Percentiles rank a stretch among this genome's conserved stretches.
Conservation (phyloP, 2,329 filamentous ascomycete species). For the Verticillium isaacii region DNA sequence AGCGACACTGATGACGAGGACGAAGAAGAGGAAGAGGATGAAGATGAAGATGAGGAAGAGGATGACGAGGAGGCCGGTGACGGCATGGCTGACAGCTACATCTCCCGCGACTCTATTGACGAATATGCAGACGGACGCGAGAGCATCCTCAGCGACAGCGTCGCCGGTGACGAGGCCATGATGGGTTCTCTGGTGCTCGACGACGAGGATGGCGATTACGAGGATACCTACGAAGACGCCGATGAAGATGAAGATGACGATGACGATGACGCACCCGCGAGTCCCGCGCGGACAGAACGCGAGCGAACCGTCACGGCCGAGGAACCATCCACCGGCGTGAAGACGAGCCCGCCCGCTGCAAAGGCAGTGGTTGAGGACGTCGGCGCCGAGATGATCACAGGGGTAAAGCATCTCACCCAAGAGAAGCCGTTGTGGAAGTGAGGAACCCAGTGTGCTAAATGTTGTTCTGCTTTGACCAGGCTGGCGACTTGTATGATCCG, state of each 20-base stretch:
- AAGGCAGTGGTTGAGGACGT: conserved; percentile 36
- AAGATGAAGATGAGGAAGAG: conserved; percentile 50
- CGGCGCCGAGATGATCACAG: conserved; percentile 55
- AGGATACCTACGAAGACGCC: conserved; percentile 28
- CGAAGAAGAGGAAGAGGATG: conserved; percentile 39
- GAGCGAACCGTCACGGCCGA: conserved; percentile 9
- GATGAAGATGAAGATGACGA: conserved; percentile 37
- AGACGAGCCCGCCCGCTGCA: conserved; percentile 6
- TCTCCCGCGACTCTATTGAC: conserved; percentile 45
- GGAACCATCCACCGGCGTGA: conserved; percentile 2
- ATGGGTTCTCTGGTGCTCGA: conserved; percentile 31
- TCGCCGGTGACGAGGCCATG: conserved; percentile 29
- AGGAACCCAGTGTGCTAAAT: conserved; percentile 12
- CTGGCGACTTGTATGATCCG: not conserved
- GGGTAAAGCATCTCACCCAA: conserved; percentile 48
- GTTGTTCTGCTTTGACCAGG: not conserved
- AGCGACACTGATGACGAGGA: conserved; percentile 61
- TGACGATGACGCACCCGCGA: conserved; percentile 13
- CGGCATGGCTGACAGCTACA: conserved; percentile 50
- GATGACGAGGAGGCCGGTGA: conserved; percentile 37
- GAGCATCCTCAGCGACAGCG: conserved; percentile 37
- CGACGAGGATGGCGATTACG: conserved; percentile 26
- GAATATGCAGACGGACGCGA: conserved; percentile 38
- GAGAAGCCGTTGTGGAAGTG: conserved; percentile 30
- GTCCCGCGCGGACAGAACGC: conserved; percentile 6